Evolutionary conservation across 164 flowering plant species (phyloP), one percentile per base, ranked within the genome.

Genomic region (Nelumbo lutea): DNA sequence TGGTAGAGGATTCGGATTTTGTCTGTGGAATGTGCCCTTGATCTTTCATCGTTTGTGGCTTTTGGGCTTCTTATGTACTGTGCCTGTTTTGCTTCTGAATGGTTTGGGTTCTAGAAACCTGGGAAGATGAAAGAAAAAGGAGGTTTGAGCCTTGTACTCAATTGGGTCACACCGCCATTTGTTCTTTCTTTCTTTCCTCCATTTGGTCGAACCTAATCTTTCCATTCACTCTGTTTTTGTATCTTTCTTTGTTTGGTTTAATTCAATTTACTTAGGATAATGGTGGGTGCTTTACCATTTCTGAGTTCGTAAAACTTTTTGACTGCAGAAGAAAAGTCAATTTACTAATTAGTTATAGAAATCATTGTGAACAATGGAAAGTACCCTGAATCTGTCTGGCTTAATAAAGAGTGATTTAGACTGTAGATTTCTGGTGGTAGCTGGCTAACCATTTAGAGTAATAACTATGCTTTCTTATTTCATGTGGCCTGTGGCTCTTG

Each of bases 1-100:
- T 7, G 55, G 2, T 47, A 45, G 50, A 27, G 46, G 53, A 63
- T 63, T 27, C 13, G 10, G 4, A 47, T 6, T 27, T 46, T 47
- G 38, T 51, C 41, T 65, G 43, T 1, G 42, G 14, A 65, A 51
- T 65, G 59, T 52, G 68, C 46, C 59, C 46, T 52, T 65, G 59
- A 51, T 65, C 11, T 51, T 43, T 65, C 27, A 39, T 9, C 67
- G 1, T 48, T 64, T 9, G 50, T 15, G 10, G 13, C 3, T 51
- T 9, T 40, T 10, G 46, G 9, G 9, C 6, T 38, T 10, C 10
- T 64, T 47, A 38, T 10, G 48, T 6, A n/a, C 4, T 6, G n/a
- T 15, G 2, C n/a, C 38, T 7, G 15, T 15, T 27, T 57, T 57
- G 15, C 60, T 15, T 27, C 60, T 57, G 41, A 9, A 9, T 51